Evolutionary conservation across 306 rosid genomes (phyloP).

Genomic region (Arachis hypogaea): DNA sequence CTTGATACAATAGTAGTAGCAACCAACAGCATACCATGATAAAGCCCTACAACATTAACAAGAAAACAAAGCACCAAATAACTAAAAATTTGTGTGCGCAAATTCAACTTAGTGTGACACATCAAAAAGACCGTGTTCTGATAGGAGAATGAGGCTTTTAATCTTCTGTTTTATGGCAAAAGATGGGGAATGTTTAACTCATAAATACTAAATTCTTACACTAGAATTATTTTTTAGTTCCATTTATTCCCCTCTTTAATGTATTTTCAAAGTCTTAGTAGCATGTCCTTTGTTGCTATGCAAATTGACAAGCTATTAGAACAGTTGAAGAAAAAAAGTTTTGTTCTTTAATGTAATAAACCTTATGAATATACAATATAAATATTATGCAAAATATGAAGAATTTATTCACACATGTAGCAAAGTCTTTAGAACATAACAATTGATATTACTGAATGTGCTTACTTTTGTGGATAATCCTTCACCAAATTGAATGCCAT

Average conservation of each 20-base stretch:
- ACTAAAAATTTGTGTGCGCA: background rate
- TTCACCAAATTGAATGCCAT: constrained; percentile 96
- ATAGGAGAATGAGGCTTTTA: background rate
- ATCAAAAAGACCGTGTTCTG: background rate
- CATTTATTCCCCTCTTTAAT: background rate
- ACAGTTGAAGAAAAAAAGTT: background rate
- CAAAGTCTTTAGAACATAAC: constrained; percentile 33
- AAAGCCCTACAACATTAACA: constrained; percentile 67
- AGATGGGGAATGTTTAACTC: background rate
- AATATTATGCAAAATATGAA: constrained; percentile 4
- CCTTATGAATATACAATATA: constrained; percentile 28
- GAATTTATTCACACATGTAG: constrained; percentile 12
- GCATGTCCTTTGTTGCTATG: background rate
- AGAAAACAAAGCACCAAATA: constrained; percentile 12
- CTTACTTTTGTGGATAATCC: constrained; percentile 95
- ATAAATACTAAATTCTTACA: background rate
- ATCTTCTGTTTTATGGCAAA: background rate
- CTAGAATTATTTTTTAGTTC: background rate
- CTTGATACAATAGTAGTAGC: constrained; percentile 95
- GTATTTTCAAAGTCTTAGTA: background rate
- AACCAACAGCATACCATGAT: constrained; percentile 99
- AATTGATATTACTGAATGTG: constrained; percentile 1
- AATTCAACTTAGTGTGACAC: background rate
- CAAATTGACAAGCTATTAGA: background rate
- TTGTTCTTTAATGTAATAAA: constrained; percentile 16